Evolutionary conservation across 2,329 filamentous ascomycete species (phyloP), one percentile per base, ranked within the genome.

Genomic region (Aspergillus sp.): DNA sequence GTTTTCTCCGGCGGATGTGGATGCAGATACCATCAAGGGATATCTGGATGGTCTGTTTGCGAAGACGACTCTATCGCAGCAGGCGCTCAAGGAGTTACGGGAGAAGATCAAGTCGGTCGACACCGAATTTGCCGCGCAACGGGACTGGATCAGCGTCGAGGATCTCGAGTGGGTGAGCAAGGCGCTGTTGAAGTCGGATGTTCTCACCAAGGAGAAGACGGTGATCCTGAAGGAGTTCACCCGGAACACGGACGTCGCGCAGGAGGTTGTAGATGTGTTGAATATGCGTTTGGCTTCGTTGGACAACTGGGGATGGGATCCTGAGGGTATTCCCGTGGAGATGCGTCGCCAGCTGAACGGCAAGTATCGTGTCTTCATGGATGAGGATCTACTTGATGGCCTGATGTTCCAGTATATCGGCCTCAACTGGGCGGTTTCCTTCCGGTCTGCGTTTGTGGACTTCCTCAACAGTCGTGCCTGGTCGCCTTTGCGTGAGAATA

Each of bases 351-450:
- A 78, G 40, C 55, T 81, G 31, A 80, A 78, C 50, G 76, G 76
- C 3, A 76, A 77, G 46, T 83, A 82, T 54, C 69, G 78, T 2
- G 74, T 81, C 27, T 80, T 73, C 53, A 78, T 79, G 67, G 76
- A 81, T 39, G 76, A 78, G 50, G 79, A 83, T 47, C 64, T 79
- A 13, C 69, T 80, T 6, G 74, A 80, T 50, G 72, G 74, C 2
- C 68, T 81, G 6, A 67, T 81, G 26, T 58, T 80, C 3, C 75
- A 81, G 36, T 78, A 72, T 47, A 66, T 81, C 31, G 78, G 77
- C 5, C 60, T 75, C 4, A 70, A 68, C 39, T 79, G 75, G 72
- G 68, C 73, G 2, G 67, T 76, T 4, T 61, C 67, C 30, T 66
- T 80, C 49, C 74, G 73, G 37, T 36, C 54, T 6, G 64, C 58